Evolutionary conservation across 2,329 filamentous ascomycete genomes (phyloP).

Genomic region (Atkinsonella texensis): DNA sequence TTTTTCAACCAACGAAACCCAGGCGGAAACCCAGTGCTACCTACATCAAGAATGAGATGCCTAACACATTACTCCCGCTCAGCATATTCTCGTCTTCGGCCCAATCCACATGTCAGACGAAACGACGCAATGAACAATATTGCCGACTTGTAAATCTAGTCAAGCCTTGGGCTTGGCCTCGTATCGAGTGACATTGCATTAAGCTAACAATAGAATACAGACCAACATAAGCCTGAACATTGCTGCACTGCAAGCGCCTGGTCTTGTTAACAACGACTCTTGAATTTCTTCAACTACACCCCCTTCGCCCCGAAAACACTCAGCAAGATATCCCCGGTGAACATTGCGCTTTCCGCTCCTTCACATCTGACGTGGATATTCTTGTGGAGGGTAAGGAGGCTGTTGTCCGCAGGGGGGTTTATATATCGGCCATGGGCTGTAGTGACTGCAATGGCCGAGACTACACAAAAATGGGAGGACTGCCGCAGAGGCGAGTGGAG

Average conservation of each 20-base stretch:
- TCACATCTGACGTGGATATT: neutral
- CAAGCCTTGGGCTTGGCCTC: neutral
- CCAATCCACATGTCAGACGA: neutral
- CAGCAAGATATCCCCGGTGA: neutral
- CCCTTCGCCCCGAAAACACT: neutral
- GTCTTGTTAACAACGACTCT: neutral
- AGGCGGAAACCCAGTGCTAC: neutral
- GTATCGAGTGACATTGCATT: neutral
- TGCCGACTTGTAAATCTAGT: too few species aligned
- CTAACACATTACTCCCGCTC: too few species aligned
- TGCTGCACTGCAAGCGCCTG: neutral
- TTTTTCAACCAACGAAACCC: too few species aligned
- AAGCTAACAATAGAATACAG: too few species aligned
- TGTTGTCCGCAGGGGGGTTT: neutral
- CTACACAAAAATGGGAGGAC: neutral
- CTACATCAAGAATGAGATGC: too few species aligned
- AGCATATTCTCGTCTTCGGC: too few species aligned
- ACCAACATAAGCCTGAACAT: too few species aligned
- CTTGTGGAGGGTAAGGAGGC: neutral
- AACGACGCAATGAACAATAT: neutral
- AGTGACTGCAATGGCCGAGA: neutral
- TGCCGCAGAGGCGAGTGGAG: neutral
- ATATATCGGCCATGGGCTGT: neutral
- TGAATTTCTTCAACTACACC: neutral
- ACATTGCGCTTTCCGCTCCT: neutral